A percentile compares a stretch with the other conserved stretches of the same genome.
Conservation (phyloP, 1,284 basidiomycete species). For the Rhodotorula sp. region DNA sequence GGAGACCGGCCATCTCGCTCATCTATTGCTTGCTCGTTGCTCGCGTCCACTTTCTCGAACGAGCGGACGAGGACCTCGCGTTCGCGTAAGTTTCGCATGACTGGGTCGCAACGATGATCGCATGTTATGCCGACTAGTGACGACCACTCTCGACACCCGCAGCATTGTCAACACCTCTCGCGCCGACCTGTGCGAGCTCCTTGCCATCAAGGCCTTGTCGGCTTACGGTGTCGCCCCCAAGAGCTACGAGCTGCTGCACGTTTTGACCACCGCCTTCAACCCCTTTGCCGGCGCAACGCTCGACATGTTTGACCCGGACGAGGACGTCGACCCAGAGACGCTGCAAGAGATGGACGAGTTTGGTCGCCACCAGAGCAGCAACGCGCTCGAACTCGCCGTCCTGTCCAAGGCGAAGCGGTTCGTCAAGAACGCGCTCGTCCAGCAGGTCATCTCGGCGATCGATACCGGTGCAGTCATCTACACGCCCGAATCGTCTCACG, state of each 20-base stretch:
- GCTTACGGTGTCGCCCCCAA: slow-evolving; percentile 9
- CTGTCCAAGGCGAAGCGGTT: slow-evolving; percentile 39
- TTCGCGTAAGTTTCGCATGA: slow-evolving; percentile 23
- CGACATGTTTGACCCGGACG: slow-evolving; percentile 30
- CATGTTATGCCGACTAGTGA: neutral
- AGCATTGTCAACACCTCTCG: slow-evolving; percentile 39
- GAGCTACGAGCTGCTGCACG: slow-evolving; percentile 72
- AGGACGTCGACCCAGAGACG: slow-evolving; percentile 23
- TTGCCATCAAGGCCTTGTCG: slow-evolving; percentile 39
- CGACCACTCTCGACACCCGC: neutral
- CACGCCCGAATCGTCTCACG: slow-evolving; percentile 29
- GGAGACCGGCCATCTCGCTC: slow-evolving; percentile 32
- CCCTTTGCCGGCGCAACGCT: slow-evolving; percentile 65
- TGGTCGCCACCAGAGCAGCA: slow-evolving; percentile 28
- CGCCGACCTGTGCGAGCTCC: slow-evolving; percentile 42
- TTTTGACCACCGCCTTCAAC: slow-evolving; percentile 62
- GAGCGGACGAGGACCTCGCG: slow-evolving; percentile 36
- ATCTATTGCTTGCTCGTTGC: slow-evolving; percentile 40
- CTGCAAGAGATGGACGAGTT: slow-evolving; percentile 29
- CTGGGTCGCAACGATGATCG: neutral
- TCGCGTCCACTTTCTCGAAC: slow-evolving; percentile 37
- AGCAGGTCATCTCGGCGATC: slow-evolving; percentile 39
- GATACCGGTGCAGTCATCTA: slow-evolving; percentile 41
- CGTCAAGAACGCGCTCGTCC: slow-evolving; percentile 38
- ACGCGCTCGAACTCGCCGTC: slow-evolving; percentile 42